Conservation (phyloP, 2,329 filamentous ascomycete genomes). For the Pseudocercospora macadamiae region DNA sequence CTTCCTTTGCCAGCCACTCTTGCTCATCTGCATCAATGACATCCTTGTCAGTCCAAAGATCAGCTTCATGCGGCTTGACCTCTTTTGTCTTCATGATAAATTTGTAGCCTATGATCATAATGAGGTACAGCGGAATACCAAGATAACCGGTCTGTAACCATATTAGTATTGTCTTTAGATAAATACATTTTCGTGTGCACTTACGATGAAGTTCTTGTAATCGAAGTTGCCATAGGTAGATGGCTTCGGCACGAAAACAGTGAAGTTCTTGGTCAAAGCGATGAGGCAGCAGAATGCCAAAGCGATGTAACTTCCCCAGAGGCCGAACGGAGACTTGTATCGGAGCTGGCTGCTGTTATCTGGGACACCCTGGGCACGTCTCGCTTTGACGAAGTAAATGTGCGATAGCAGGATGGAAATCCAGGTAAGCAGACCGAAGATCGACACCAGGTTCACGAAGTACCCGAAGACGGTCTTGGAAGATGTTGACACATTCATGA, state of each 20-base stretch:
- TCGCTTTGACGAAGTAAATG: conserved; percentile 53
- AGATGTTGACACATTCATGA: conserved; percentile 49
- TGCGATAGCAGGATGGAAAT: conserved; percentile 54
- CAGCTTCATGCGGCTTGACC: conserved; percentile 57
- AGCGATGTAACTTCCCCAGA: conserved; percentile 68
- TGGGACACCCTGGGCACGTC: conserved; percentile 50
- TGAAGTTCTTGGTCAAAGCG: conserved; percentile 80
- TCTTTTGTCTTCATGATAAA: conserved; percentile 62
- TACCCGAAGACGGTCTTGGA: conserved; percentile 50
- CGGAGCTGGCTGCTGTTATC: conserved; percentile 42
- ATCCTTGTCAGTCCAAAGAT: conserved; percentile 63
- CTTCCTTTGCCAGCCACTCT: conserved; percentile 37
- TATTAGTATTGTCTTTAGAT: conserved; percentile 4
- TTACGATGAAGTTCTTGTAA: conserved; percentile 71
- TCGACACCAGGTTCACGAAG: conserved; percentile 50
- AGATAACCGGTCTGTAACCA: conserved; percentile 59
- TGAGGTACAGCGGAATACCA: conserved; percentile 74
- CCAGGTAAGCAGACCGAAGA: conserved; percentile 50
- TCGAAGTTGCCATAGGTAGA: conserved; percentile 61
- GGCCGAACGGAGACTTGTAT: conserved; percentile 71
- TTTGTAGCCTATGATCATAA: conserved; percentile 66
- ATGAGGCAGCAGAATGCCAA: conserved; percentile 73
- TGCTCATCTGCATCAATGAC: conserved; percentile 61
- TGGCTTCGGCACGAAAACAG: conserved; percentile 62
- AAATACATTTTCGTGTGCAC: conserved; percentile 43